Evolutionary conservation across 2,329 filamentous ascomycete genomes (phyloP).

Genomic region (Epichloe sp.): DNA sequence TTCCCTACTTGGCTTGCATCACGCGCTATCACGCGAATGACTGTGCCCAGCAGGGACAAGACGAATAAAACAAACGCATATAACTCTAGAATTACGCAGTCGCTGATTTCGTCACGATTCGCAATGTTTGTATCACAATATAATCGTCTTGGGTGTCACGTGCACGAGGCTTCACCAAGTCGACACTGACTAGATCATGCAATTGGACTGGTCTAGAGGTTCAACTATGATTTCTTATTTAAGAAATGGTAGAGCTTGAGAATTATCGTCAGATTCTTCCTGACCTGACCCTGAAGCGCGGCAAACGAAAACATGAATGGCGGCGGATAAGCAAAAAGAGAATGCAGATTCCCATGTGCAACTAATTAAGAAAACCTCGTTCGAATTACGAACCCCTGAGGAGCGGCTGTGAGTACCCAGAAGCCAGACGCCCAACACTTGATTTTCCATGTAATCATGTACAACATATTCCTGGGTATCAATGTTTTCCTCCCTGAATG

Average conservation of each 20-base stretch:
- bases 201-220: too few species aligned
- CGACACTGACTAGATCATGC: too few species aligned
- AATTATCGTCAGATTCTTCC: not conserved
- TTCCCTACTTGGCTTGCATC: too few species aligned
- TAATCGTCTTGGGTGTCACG: too few species aligned
- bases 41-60: too few species aligned
- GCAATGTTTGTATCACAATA: too few species aligned
- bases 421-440: not conserved
- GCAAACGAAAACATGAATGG: not conserved
- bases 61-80: too few species aligned
- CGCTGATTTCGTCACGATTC: too few species aligned
- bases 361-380: not conserved
- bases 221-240: too few species aligned
- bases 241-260: not conserved
- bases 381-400: not conserved
- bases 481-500: not conserved
- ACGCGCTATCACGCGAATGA: too few species aligned
- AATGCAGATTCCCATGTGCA: not conserved
- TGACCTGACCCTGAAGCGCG: not conserved
- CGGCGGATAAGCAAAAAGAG: not conserved
- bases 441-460: not conserved
- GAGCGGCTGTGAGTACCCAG: not conserved
- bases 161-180: too few species aligned
- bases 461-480: constrained; percentile 2
- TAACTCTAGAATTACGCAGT: too few species aligned